Evolutionary conservation across 768 basidiomycete genomes (phyloP), one percentile per base, ranked within the genome.

Genomic region (Hemileccinum rubropunctum): DNA sequence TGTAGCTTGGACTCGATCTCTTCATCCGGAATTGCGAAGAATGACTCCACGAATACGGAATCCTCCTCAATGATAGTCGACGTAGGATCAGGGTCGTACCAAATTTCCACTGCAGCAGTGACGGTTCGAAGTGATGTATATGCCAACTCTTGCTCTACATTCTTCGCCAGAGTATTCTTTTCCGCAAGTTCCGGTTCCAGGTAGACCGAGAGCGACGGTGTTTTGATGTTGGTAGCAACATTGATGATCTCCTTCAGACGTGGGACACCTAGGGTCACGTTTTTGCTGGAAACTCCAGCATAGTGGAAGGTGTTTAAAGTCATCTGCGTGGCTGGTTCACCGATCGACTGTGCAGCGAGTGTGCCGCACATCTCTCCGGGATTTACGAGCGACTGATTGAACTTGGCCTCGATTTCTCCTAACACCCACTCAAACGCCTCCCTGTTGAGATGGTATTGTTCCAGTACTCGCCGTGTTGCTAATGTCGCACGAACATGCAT

Each of bases 291-390:
- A 21, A 99, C 97, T 86, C 97, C 97, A 53, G 97, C 97, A 67
- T 98, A 98, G 72, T 99, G 97, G 90, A 98, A 99, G 0, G 95
- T 98, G 70, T 99, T 99, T 51, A 99, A 71, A 6, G 97, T 98
- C 97, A 99, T 98, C 73, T 99, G 97, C 1, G 97, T 99, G 4
- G 97, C 97, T 0, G 97, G 97, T 75, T 98, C 97, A 69, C 97
- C 97, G 57, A 98, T 99, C 0, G 97, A 98, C 73, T 99, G 97
- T 1, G 97, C 97, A 33, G 95, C 88, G 18, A 98, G 81, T 0
- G 94, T 97, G 38, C 97, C 97, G 57, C 97, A 98, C 97, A 99
- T 99, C 72, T 98, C 97, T 39, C 95, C 95, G 0, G 97, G 91
- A 60, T 97, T 88, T 10, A 82, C 93, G 2, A 95, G 60, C 3